Base-by-base conservation (phyloP, 2,329 filamentous ascomycete species). In the Exutisphaerella laricina region DNA sequence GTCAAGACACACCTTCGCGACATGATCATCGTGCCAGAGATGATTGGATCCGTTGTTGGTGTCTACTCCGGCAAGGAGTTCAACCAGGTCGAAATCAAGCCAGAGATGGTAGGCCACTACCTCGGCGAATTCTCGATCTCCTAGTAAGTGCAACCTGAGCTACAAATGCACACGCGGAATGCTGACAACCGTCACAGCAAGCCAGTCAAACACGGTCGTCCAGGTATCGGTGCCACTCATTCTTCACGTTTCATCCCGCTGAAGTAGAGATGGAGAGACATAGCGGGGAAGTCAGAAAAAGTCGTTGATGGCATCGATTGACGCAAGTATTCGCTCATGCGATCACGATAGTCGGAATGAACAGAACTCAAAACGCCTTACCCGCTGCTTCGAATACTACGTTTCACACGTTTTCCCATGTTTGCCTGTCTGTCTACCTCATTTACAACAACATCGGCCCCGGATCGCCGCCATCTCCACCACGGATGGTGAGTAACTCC, bases 41-140 rank as follows among this genome's bases (percentile, higher is more conserved):
- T 98, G 92, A 98, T 98, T 70, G 92, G 92, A 66, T 86, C 80
- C 74, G 90, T 98, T 66, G 85, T 98, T 66, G 92, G 89, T 71
- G 92, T 98, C 80, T 98, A 98, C 86, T 95, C 88, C 61, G 92
- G 92, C 70, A 98, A 98, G 85, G 89, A 97, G 77, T 98, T 98
- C 86, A 98, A 98, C 85, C 90, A 96, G 82, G 89, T 98, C 65
- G 92, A 98, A 77, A 92, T 98, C 79, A 96, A 96, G 84, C 92
- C 92, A 65, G 92, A 98, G 82, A 98, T 98, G 92, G 92, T 98
- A 74, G 92, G 92, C 72, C 90, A 97, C 80, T 96, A 96, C 81
- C 80, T 98, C 60, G 92, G 80, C 68, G 92, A 98, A 78, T 98
- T 98, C 82, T 96, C 89, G 61, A 98, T 98, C 79, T 92, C 90